Base-by-base conservation (phyloP, 2,329 filamentous ascomycete species). In the Alternaria panax region DNA sequence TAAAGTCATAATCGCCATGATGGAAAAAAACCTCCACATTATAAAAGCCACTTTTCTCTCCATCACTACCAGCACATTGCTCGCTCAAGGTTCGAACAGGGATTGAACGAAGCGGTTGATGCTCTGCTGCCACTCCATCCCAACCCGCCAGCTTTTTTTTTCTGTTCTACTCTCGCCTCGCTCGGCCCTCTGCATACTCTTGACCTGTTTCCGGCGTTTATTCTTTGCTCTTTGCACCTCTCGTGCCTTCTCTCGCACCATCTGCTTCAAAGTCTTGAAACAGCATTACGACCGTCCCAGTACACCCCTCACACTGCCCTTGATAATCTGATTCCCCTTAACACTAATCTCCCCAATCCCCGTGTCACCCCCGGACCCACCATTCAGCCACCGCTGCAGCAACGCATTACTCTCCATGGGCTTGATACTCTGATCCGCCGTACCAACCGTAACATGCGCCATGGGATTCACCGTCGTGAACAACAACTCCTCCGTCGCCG, bases 371-470 rank as follows among this genome's bases (percentile, higher is more conserved):
- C 73, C 84, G 72, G 77, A 82, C 0, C 87, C 87, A 50, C 80
- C 77, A 63, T 89, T 83, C 62, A 95, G 74, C 94, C 94, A 98
- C 60, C 83, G 83, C 64, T 84, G 84, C 58, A 99, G 78, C 72
- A 99, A 69, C 59, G 92, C 89, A 74, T 99, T 99, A 80, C 93
- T 96, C 82, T 99, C 94, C 79, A 91, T 93, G 0, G 95, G 94
- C 81, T 97, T 98, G 71, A 98, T 87, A 7, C 83, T 78, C 46
- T 83, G 79, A 65, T 88, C 86, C 9, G 88, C 87, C 0, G 95
- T 99, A 20, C 95, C 95, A 7, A 98, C 84, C 0, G 95, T 99
- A 60, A 99, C 87, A 75, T 99, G 95, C 11, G 93, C 88, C 30
- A 96, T 84, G 14, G 84, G 79, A 73, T 99, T 99, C 42, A 87